Evolutionary conservation across 108 stramenopile genomes (phyloP).

Genomic region (Pseudonitzschia multiseries): DNA sequence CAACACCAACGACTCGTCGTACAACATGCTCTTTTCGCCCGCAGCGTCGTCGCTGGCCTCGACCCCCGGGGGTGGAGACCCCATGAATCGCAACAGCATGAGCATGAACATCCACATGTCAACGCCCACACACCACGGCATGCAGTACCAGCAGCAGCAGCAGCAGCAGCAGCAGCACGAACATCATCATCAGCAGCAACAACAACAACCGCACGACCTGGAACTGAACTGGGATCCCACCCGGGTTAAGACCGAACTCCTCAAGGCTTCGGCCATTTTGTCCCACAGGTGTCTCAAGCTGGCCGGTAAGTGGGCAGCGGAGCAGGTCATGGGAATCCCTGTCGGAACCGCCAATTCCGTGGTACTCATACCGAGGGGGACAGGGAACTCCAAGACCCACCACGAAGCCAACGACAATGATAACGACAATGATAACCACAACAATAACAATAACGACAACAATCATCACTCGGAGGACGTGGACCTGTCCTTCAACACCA

Average conservation of each 20-base stretch:
- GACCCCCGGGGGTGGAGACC: constrained; percentile 3
- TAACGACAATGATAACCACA: too few species aligned
- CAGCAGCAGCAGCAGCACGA: too few species aligned
- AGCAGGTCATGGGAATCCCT: constrained; percentile 66
- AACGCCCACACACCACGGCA: too few species aligned
- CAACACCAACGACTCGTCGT: constrained; percentile 3
- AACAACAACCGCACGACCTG: constrained; percentile 3
- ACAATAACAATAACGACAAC: too few species aligned
- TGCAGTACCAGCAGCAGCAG: background rate
- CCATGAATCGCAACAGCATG: constrained; percentile 2
- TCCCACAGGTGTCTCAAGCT: constrained; percentile 60
- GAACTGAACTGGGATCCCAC: constrained; percentile 45
- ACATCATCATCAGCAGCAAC: background rate
- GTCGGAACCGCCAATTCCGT: constrained; percentile 6
- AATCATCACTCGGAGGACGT: too few species aligned
- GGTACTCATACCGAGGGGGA: background rate
- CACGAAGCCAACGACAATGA: constrained; percentile 2
- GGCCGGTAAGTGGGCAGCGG: constrained; percentile 80
- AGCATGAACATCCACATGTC: too few species aligned
- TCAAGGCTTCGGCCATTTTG: constrained; percentile 34
- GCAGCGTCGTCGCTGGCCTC: constrained; percentile 8
- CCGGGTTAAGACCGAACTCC: constrained; percentile 38
- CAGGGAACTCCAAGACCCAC: too few species aligned
- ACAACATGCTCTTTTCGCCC: constrained; percentile 13
- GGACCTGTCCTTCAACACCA: too few species aligned